Percentiles rank a stretch among this genome's conserved stretches.
phyloP scores from a whole-genome alignment of 2,329 filamentous ascomycete genomes.

The Shiraia sp. region DNA sequence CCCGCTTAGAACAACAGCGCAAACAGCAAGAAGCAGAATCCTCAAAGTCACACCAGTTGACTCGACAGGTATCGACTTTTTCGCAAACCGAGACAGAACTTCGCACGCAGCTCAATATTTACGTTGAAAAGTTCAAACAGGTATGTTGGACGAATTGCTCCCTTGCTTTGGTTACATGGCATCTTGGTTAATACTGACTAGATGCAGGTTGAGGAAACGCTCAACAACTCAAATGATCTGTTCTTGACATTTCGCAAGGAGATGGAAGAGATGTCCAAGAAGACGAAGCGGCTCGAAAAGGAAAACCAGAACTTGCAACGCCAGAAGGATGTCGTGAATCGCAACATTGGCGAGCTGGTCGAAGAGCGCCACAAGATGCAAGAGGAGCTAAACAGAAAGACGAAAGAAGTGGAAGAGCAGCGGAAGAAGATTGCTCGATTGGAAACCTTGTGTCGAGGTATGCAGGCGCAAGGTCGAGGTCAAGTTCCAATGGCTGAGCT shows the following conservation, averaged over 20 bases:
- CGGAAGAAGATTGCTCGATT: conserved; percentile 88
- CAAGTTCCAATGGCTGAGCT: conserved; percentile 59
- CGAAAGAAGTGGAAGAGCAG: conserved; percentile 76
- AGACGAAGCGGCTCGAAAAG: conserved; percentile 94
- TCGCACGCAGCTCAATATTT: conserved; percentile 93
- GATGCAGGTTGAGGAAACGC: conserved; percentile 90
- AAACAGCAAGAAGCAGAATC: conserved; percentile 84
- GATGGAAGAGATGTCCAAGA: conserved; percentile 99
- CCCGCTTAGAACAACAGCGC: conserved; percentile 85
- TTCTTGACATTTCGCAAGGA: conserved; percentile 97
- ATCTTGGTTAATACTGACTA: conserved; percentile 53
- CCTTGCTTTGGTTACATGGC: conserved; percentile 31
- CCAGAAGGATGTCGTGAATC: conserved; percentile 90
- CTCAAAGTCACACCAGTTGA: conserved; percentile 79
- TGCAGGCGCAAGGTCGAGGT: conserved; percentile 92
- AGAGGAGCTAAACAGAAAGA: conserved; percentile 71
- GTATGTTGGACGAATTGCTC: conserved; percentile 56
- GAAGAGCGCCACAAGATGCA: conserved; percentile 82
- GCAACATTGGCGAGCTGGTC: conserved; percentile 96
- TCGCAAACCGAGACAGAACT: conserved; percentile 95
- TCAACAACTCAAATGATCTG: conserved; percentile 97
- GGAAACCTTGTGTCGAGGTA: conserved; percentile 90
- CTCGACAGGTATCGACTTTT: conserved; percentile 90
- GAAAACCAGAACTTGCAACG: conserved; percentile 90
- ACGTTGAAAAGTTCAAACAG: conserved; percentile 99